These are phyloP conservation scores for Oryza officinalis DNA, from an alignment of 176 grass and related monocot species.

Conservation along the genomic window DNA sequence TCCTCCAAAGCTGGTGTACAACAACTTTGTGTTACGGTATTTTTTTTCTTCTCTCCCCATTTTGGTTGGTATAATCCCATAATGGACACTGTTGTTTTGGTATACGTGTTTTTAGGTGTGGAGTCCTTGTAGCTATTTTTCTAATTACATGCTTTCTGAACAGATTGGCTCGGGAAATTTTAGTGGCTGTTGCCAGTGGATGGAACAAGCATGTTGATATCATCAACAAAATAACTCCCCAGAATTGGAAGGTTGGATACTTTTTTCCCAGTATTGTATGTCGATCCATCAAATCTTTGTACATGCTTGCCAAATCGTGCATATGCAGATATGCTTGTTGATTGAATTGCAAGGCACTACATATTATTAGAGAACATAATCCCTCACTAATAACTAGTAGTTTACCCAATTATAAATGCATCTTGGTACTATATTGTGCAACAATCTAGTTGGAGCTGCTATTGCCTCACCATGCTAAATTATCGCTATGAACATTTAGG, in stretches of 20 bases:
- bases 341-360: neutral
- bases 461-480: neutral
- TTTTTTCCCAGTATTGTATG: slow-evolving; percentile 11
- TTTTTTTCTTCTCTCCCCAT: slow-evolving; percentile 6
- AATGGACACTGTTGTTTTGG: neutral
- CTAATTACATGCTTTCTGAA: slow-evolving; percentile 29
- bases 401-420: neutral
- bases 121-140: slow-evolving; percentile 23
- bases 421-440: neutral
- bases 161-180: slow-evolving; percentile 75
- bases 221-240: slow-evolving; percentile 89
- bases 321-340: slow-evolving; percentile 8
- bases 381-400: neutral
- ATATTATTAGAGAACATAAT: neutral
- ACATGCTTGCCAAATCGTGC: neutral
- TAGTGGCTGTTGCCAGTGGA: slow-evolving; percentile 69
- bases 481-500: neutral
- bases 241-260: slow-evolving; percentile 81
- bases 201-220: slow-evolving; percentile 84
- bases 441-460: neutral
- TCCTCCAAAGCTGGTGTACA: slow-evolving; percentile 94
- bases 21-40: slow-evolving; percentile 85
- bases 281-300: slow-evolving; percentile 5
- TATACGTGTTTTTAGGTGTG: slow-evolving; percentile 13
- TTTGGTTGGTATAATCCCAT: neutral